phyloP scores from a whole-genome alignment of 208 protist genomes.

The Crithidia brevicula region DNA sequence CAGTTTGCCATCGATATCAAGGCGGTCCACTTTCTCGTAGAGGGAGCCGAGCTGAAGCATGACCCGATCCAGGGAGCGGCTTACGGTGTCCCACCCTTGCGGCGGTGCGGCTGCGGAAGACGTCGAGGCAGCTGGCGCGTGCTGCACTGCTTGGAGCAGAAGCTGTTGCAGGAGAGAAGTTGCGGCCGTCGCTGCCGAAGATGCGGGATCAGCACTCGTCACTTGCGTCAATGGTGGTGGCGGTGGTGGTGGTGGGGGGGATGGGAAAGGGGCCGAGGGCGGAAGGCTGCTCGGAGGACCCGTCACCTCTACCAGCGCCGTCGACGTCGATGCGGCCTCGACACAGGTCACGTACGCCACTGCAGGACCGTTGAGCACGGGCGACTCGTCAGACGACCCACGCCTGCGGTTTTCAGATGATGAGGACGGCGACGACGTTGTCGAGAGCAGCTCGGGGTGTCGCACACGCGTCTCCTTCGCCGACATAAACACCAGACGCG shows the following conservation, averaged over 20 bases:
- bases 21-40: constrained; percentile 70
- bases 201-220: too few relatives aligned
- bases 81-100: constrained; percentile 17
- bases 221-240: too few relatives aligned
- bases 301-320: too few relatives aligned
- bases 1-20: constrained; percentile 58
- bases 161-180: constrained; percentile 45
- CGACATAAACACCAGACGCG: constrained; percentile 53
- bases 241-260: background rate
- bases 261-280: background rate
- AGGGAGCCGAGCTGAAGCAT: constrained; percentile 57
- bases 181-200: constrained; percentile 2
- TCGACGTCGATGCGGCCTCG: background rate
- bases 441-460: constrained; percentile 32
- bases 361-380: constrained; percentile 14
- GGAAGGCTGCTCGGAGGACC: background rate
- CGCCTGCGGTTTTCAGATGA: background rate
- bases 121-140: background rate
- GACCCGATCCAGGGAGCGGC: constrained; percentile 50
- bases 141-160: constrained; percentile 51
- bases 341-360: constrained; percentile 33
- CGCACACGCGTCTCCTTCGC: constrained; percentile 36
- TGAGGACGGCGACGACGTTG: background rate
- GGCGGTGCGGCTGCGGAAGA: background rate
- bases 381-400: background rate